phyloP scores from a whole-genome alignment of 768 basidiomycete species.

The Naganishia vishniacii region DNA sequence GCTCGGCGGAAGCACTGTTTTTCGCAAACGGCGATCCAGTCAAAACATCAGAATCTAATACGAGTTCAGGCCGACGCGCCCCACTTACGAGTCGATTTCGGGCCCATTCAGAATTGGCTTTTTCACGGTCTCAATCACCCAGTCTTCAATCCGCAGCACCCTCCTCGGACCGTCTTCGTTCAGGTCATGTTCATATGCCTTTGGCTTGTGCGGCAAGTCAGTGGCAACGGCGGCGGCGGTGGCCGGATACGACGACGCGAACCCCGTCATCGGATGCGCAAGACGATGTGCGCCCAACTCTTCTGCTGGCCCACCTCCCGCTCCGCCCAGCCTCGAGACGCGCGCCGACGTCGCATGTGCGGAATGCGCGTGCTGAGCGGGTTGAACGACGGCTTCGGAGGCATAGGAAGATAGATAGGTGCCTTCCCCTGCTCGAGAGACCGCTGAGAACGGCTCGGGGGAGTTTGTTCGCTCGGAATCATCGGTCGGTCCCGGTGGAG shows the following conservation, averaged over 20 bases:
- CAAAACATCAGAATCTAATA: slow-evolving; percentile 53
- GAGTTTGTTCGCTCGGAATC: background rate
- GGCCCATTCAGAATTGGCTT: slow-evolving; percentile 54
- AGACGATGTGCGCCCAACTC: background rate
- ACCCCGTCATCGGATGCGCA: slow-evolving; percentile 10
- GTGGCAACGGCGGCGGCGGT: no score
- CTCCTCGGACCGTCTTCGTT: slow-evolving; percentile 23
- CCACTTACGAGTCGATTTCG: slow-evolving; percentile 58
- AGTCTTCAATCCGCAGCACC: slow-evolving; percentile 47
- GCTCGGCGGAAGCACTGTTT: slow-evolving; percentile 43
- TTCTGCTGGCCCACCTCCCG: background rate
- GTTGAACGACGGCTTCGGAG: slow-evolving; percentile 14
- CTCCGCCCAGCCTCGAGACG: slow-evolving; percentile 4
- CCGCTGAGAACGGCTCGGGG: slow-evolving; percentile 10
- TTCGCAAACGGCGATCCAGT: slow-evolving; percentile 48
- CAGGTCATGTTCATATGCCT: slow-evolving; percentile 19
- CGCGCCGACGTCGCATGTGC: slow-evolving; percentile 10
- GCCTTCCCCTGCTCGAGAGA: slow-evolving; percentile 14
- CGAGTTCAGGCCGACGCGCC: no score
- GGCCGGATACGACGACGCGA: background rate
- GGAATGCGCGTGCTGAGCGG: slow-evolving; percentile 8
- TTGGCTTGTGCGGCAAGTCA: background rate
- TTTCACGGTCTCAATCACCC: slow-evolving; percentile 46
- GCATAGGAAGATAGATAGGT: slow-evolving; percentile 11
- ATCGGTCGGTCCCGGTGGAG: background rate